Base-by-base conservation (phyloP, 2,329 filamentous ascomycete species). In the Colletotrichum sp. region DNA sequence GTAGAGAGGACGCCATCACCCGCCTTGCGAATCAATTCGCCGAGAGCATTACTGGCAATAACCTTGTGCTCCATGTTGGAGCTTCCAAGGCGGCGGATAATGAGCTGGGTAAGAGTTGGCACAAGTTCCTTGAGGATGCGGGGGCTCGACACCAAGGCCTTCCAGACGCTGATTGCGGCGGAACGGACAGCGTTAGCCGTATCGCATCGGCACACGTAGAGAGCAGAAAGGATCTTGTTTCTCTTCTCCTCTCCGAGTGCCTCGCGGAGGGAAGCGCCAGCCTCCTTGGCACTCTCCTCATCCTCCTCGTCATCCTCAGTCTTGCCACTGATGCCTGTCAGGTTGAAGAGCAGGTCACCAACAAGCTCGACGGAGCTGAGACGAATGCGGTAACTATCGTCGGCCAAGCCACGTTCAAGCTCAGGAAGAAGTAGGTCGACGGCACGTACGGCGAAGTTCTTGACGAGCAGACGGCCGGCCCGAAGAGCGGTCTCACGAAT, bases 31-130 rank as follows among this genome's bases (percentile, higher is more conserved):
- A 99, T 99, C 79, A 99, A 92, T 84, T 99, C 97, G 82, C 97
- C 97, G 72, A 99, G 90, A 65, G 97, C 96, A 84, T 99, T 99
- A 84, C 96, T 96, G 79, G 98, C 97, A 88, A 99, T 99, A 80
- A 98, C 94, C 88, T 98, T 99, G 85, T 99, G 97, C 85, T 99
- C 97, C 93, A 98, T 96, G 82, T 98, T 99, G 62, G 96, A 94
- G 84, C 96, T 99, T 77, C 96, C 97, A 80, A 99, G 91, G 65
- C 97, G 95, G 76, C 95, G 93, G 83, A 99, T 99, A 80, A 99
- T 94, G 78, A 99, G 92, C 84, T 98, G 96, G 8, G 96, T 98
- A 76, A 99, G 93, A 2, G 96, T 98, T 60, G 97, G 96, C 63
- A 98, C 94, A 81, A 99, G 92, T 83, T 99, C 97, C 87, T 98